phyloP scores from a whole-genome alignment of 192 early-diverging fungal genomes.

The Radiomyces spectabilis region DNA sequence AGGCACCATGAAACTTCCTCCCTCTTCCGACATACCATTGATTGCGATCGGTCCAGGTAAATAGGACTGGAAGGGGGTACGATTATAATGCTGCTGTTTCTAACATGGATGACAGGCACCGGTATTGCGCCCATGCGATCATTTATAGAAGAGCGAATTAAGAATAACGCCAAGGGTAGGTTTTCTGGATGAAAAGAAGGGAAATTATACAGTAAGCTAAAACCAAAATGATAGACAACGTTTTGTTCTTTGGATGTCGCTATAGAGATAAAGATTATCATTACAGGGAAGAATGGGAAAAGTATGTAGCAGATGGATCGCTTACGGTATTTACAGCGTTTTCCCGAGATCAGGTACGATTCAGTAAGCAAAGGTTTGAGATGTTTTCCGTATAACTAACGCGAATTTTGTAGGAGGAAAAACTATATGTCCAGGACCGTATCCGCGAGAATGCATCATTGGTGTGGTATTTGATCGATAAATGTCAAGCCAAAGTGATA shows the following conservation, averaged over 20 bases:
- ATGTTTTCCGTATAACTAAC: not conserved
- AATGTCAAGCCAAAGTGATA: slow-evolving; percentile 50
- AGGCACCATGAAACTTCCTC: slow-evolving; percentile 65
- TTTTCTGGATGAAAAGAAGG: too few relatives aligned
- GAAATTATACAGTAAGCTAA: too few relatives aligned
- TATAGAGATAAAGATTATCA: slow-evolving; percentile 63
- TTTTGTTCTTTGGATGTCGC: slow-evolving; percentile 84
- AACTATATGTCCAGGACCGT: slow-evolving; percentile 77
- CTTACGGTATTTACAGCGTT: slow-evolving; percentile 72
- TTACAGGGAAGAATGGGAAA: slow-evolving; percentile 61
- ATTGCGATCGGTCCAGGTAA: slow-evolving; percentile 81
- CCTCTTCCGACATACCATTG: slow-evolving; percentile 41
- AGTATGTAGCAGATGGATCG: slow-evolving; percentile 31
- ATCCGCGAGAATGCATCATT: slow-evolving; percentile 47
- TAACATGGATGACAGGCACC: slow-evolving; percentile 64
- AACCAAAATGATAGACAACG: slow-evolving; percentile 55
- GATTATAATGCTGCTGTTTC: not conserved
- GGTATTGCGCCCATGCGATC: slow-evolving; percentile 91
- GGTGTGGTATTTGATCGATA: slow-evolving; percentile 59
- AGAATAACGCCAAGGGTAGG: slow-evolving; percentile 31
- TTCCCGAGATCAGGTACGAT: slow-evolving; percentile 70
- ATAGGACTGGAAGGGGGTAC: not conserved
- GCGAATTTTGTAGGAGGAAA: slow-evolving; percentile 40
- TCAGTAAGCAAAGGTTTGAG: not conserved
- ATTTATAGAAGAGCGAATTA: slow-evolving; percentile 54